Percentiles rank a stretch among this genome's conserved stretches.
phyloP scores from a whole-genome alignment of 805 yeast genomes.

The Saccharomycopsis selenospora region DNA sequence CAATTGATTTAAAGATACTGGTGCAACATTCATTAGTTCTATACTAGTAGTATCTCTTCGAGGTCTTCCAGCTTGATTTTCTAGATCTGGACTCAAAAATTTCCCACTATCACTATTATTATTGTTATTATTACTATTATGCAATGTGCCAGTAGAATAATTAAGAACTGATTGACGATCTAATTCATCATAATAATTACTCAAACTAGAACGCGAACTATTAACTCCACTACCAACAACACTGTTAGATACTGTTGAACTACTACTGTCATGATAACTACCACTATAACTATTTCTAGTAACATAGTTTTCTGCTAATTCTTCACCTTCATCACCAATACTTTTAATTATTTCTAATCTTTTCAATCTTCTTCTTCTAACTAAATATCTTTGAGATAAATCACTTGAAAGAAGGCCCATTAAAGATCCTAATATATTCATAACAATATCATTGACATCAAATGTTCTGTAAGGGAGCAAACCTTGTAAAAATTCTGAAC shows the following conservation, averaged over 20 bases:
- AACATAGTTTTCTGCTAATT: constrained; percentile 15
- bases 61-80: constrained; percentile 6
- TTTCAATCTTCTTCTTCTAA: constrained; percentile 9
- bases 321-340: constrained; percentile 20
- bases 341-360: constrained; percentile 18
- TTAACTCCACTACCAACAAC: background rate
- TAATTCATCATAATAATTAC: constrained; percentile 3
- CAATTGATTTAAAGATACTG: constrained; percentile 16
- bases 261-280: background rate
- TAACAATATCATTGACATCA: constrained; percentile 18
- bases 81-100: constrained; percentile 14
- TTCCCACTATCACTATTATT: constrained; percentile 8
- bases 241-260: background rate
- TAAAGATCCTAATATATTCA: constrained; percentile 17
- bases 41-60: constrained; percentile 18
- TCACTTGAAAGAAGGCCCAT: constrained; percentile 12
- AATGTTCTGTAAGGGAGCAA: constrained; percentile 18
- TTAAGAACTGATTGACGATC: too few species aligned
- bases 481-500: constrained; percentile 20
- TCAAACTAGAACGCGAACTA: constrained; percentile 8
- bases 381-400: constrained; percentile 11
- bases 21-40: constrained; percentile 20
- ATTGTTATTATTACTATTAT: background rate
- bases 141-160: too few species aligned
- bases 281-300: constrained; percentile 10